phyloP scores from a whole-genome alignment of 345 rosid species.

The Jatropha curcas region DNA sequence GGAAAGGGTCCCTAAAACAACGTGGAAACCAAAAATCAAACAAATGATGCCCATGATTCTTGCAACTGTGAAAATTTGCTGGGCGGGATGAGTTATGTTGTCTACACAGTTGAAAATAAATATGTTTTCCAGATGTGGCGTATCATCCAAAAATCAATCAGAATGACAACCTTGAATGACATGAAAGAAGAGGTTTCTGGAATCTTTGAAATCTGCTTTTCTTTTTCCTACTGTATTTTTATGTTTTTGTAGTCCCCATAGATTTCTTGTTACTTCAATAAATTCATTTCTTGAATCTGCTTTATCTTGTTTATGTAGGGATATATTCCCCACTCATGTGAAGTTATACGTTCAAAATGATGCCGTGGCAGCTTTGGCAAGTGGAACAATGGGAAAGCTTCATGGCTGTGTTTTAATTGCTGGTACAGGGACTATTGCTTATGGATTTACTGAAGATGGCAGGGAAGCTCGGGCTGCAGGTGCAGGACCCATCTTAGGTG shows the following conservation, averaged over 20 bases:
- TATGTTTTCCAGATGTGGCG: too few species aligned
- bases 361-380: conserved; percentile 93
- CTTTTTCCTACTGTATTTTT: background rate
- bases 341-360: conserved; percentile 85
- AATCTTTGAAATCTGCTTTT: background rate
- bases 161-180: too few species aligned
- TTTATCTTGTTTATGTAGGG: conserved; percentile 43
- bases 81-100: too few species aligned
- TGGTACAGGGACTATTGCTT: conserved; percentile 94
- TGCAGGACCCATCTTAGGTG: conserved; percentile 94
- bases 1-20: background rate
- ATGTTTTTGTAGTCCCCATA: background rate
- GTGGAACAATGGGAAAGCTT: conserved; percentile 96
- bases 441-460: conserved; percentile 89
- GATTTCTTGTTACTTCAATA: background rate
- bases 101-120: too few species aligned
- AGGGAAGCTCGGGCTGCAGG: conserved; percentile 93
- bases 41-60: too few species aligned
- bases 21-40: too few species aligned
- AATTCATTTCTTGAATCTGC: background rate
- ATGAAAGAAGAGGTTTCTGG: background rate
- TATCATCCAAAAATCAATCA: too few species aligned
- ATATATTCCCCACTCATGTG: conserved; percentile 73
- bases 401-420: conserved; percentile 98
- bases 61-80: too few species aligned